A percentile compares a stretch with the other conserved stretches of the same genome.
Conservation (phyloP, 2,329 filamentous ascomycete genomes). For the Claviceps sp. region DNA sequence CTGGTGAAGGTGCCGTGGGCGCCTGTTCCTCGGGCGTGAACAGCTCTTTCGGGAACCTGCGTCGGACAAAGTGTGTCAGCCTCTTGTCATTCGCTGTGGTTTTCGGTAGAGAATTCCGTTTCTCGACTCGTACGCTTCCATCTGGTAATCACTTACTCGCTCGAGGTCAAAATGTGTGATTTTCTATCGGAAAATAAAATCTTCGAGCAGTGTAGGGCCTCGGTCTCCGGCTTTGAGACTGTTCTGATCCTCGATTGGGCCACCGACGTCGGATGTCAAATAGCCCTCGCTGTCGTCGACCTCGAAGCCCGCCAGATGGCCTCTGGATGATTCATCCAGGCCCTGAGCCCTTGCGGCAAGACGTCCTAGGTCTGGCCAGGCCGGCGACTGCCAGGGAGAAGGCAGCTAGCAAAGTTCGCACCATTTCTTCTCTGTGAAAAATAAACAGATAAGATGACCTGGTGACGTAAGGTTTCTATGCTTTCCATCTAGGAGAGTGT, state of each 20-base stretch:
- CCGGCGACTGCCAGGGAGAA: slow-evolving; percentile 14
- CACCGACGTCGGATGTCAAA: slow-evolving; percentile 54
- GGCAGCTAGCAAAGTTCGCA: slow-evolving; percentile 11
- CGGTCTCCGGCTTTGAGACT: slow-evolving; percentile 54
- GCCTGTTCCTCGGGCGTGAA: slow-evolving; percentile 56
- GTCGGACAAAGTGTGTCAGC: background rate
- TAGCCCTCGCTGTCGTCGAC: slow-evolving; percentile 41
- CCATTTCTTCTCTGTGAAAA: slow-evolving; percentile 11
- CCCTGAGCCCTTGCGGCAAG: slow-evolving; percentile 15
- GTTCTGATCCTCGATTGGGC: slow-evolving; percentile 52
- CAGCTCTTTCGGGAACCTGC: slow-evolving; percentile 46
- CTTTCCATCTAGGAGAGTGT: background rate
- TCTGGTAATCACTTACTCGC: slow-evolving; percentile 31
- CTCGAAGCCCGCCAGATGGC: slow-evolving; percentile 22
- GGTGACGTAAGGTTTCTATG: background rate
- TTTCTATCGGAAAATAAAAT: slow-evolving; percentile 61
- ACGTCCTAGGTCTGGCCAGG: slow-evolving; percentile 12
- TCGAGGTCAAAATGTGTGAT: slow-evolving; percentile 61
- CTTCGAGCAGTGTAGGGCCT: slow-evolving; percentile 56
- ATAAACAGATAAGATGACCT: background rate
- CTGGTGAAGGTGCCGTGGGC: slow-evolving; percentile 59
- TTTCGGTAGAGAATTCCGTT: background rate
- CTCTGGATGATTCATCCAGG: slow-evolving; percentile 13
- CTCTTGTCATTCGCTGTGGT: no score
- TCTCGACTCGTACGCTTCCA: background rate